phyloP scores from a whole-genome alignment of 352 stramenopile genomes.

The Phytophthora brassicae region DNA sequence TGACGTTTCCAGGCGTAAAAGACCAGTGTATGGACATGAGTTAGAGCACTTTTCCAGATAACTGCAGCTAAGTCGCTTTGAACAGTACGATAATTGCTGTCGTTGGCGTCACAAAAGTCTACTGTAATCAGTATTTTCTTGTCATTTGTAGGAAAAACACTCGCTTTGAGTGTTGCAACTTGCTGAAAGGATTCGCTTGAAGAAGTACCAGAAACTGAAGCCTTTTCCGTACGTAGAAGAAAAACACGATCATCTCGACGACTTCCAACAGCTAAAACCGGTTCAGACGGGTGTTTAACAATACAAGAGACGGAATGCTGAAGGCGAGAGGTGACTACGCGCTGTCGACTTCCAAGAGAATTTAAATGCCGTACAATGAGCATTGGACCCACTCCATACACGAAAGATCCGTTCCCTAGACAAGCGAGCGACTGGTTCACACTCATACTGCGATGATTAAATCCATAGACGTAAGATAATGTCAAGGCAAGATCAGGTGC shows the following conservation, averaged over 20 bases:
- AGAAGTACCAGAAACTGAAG: background rate
- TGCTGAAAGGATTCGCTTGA: conserved; percentile 33
- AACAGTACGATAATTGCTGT: conserved; percentile 9
- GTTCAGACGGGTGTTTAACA: conserved; percentile 47
- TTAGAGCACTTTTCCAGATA: conserved; percentile 47
- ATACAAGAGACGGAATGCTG: conserved; percentile 47
- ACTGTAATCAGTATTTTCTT: conserved; percentile 26
- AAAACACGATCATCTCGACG: conserved; percentile 34
- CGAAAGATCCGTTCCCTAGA: conserved; percentile 29
- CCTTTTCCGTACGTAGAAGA: conserved; percentile 35
- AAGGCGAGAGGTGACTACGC: conserved; percentile 44
- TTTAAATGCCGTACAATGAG: conserved; percentile 46
- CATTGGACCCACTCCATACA: conserved; percentile 52
- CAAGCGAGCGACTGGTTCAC: conserved; percentile 50
- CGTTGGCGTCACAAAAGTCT: conserved; percentile 30
- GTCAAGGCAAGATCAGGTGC: conserved; percentile 66
- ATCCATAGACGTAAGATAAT: conserved; percentile 42
- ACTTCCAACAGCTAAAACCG: conserved; percentile 46
- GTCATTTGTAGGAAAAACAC: background rate
- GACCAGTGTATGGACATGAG: conserved; percentile 46
- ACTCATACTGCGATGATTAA: conserved; percentile 44
- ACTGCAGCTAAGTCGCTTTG: conserved; percentile 50
- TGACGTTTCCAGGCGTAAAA: conserved; percentile 52
- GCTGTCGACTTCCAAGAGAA: conserved; percentile 32
- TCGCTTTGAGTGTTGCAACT: conserved; percentile 28